phyloP scores from a whole-genome alignment of 495 filamentous ascomycete genomes.

The Evernia prunastri region DNA sequence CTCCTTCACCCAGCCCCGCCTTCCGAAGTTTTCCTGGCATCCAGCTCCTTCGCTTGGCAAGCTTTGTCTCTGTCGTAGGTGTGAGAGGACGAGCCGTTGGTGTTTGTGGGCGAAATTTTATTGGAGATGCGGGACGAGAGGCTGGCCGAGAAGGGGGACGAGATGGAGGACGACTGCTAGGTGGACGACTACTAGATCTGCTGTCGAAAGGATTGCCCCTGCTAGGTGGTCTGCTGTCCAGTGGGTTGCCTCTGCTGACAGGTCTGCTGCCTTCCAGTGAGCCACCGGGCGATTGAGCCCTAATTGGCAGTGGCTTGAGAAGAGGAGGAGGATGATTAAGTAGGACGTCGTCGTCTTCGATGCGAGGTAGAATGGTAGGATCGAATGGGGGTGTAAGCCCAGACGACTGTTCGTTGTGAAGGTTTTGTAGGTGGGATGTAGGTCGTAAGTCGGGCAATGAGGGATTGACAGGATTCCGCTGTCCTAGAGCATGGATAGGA shows the following conservation, averaged over 20 bases:
- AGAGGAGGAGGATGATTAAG: conserved; percentile 12
- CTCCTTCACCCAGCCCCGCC: conserved; percentile 34
- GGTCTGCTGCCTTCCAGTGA: conserved; percentile 14
- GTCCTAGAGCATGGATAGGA: background rate
- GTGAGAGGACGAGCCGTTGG: conserved; percentile 11
- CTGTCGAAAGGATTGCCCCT: conserved; percentile 35
- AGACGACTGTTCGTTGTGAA: conserved; percentile 9
- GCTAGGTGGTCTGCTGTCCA: conserved; percentile 36
- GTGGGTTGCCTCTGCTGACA: conserved; percentile 28
- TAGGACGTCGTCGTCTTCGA: conserved; percentile 10
- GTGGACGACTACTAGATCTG: conserved; percentile 28
- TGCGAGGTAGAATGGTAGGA: conserved; percentile 15
- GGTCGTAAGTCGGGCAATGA: conserved; percentile 14
- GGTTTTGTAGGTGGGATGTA: conserved; percentile 1
- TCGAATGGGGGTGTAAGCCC: conserved; percentile 9
- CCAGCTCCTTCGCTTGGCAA: conserved; percentile 48
- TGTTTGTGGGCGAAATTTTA: background rate
- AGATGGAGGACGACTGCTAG: background rate
- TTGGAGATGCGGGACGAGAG: conserved; percentile 31
- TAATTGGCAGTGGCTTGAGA: conserved; percentile 12
- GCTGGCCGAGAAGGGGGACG: conserved; percentile 32
- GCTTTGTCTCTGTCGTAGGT: conserved; percentile 20
- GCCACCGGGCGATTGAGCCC: conserved; percentile 6
- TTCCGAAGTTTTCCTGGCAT: conserved; percentile 43
- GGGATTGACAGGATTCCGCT: background rate